Base-by-base conservation (phyloP, 768 basidiomycete species). In the Calvatia gigantea region DNA sequence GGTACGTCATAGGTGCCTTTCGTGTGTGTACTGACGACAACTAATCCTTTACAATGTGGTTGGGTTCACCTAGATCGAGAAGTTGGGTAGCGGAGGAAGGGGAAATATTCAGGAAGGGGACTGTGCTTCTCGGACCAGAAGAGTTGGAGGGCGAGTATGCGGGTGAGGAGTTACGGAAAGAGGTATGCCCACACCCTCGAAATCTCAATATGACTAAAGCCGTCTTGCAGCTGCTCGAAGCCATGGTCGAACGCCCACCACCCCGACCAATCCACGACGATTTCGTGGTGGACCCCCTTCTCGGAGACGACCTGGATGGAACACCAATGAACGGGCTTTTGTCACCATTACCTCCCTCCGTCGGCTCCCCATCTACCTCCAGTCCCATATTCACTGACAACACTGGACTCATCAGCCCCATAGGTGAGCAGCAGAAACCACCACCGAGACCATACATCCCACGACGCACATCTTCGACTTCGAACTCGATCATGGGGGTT, bases 61-160 rank as follows among this genome's bases (percentile, higher is more conserved):
- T 58, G 9, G n/a, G n/a, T n/a, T n/a, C n/a, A n/a, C n/a, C n/a
- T 50, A 88, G 90, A 45, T 89, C 88, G 23, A 77, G 84, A 60
- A 84, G 78, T 49, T 91, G 90, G 87, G 88, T 95, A 0, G 90
- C 85, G 53, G 97, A 98, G 67, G 97, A 99, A 67, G 94, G 94
- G 0, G 96, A 98, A 70, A 89, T 98, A 37, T 98, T 98, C 75
- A 78, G 95, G 38, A 95, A 96, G 65, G 94, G 94, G 0, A 84
- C 80, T 8, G 87, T 86, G 3, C 74, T 98, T 17, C 75, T 92
- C 7, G 86, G 86, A 1, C 84, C 84, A 6, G 91, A 89, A 62
- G 92, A 95, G 69, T 89, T 94, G 83, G 93, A 94, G 62, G 86
- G 84, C 0, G 93, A 93, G 62, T 91, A 87, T 64, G 89, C 84